Evolutionary conservation across 768 basidiomycete species (phyloP).

Genomic region (Suillus cothurnatus): DNA sequence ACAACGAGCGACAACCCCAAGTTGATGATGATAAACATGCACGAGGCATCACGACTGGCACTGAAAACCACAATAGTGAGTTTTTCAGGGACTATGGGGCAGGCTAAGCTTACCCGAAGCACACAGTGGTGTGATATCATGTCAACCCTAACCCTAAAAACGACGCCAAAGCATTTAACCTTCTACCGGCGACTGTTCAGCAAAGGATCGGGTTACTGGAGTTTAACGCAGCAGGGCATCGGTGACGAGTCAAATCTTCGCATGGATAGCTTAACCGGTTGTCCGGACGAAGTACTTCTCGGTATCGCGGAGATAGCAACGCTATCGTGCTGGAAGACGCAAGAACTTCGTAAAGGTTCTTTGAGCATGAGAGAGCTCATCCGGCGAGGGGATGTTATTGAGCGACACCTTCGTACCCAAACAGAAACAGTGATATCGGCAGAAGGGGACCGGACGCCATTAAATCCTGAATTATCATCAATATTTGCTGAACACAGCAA

Average conservation of each 20-base stretch:
- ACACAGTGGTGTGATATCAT: conserved; percentile 78
- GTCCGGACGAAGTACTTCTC: conserved; percentile 77
- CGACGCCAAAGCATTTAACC: conserved; percentile 63
- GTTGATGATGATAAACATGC: conserved; percentile 56
- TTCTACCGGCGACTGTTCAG: conserved; percentile 71
- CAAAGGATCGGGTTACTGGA: conserved; percentile 50
- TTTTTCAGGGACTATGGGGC: conserved; percentile 14
- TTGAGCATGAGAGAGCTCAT: conserved; percentile 78
- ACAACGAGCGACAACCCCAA: conserved; percentile 66
- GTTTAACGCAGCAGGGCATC: conserved; percentile 27
- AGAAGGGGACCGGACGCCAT: conserved; percentile 35
- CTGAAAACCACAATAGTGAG: conserved; percentile 77
- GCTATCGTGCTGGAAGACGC: conserved; percentile 74
- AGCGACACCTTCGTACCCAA: conserved; percentile 59
- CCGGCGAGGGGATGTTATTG: conserved; percentile 69
- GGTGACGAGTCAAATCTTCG: conserved; percentile 48
- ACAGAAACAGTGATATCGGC: conserved; percentile 34
- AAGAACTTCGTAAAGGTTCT: conserved; percentile 61
- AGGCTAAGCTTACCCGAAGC: conserved; percentile 12
- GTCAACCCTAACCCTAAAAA: conserved; percentile 60
- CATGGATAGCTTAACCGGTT: conserved; percentile 73
- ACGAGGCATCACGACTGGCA: conserved; percentile 53
- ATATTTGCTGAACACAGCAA: conserved; percentile 16
- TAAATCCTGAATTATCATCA: conserved; percentile 44
- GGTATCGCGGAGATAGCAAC: conserved; percentile 75